These are phyloP conservation scores for Cruciata laevipes DNA, from an alignment of 257 asterid genomes.

Conservation along the genomic window DNA sequence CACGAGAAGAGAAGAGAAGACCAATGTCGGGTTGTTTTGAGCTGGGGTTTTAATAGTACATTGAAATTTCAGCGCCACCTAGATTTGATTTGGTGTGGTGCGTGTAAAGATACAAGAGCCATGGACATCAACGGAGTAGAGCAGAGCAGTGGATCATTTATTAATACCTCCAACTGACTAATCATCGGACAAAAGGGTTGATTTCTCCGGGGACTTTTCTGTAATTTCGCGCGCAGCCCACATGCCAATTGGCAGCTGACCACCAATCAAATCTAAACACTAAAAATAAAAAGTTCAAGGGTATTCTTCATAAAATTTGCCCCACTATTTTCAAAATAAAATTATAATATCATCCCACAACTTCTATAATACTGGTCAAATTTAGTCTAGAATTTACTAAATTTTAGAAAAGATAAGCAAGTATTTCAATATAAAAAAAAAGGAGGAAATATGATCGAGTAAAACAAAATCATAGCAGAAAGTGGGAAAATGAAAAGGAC, in stretches of 20 bases:
- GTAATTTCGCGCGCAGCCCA: not conserved
- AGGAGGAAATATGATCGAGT: too few relatives aligned
- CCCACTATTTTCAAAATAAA: too few relatives aligned
- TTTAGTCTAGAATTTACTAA: too few relatives aligned
- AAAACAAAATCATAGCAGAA: too few relatives aligned
- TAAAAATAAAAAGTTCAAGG: too few relatives aligned
- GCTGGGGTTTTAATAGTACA: conserved; percentile 12
- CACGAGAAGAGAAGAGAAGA: not conserved
- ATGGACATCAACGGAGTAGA: not conserved
- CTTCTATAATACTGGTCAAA: too few relatives aligned
- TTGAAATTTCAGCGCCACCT: not conserved
- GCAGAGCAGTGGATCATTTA: not conserved
- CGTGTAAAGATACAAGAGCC: not conserved
- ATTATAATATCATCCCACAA: too few relatives aligned
- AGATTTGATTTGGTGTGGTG: conserved; percentile 1
- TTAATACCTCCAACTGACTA: not conserved
- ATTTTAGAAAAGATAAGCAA: too few relatives aligned
- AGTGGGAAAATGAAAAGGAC: not conserved
- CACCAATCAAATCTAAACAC: not conserved
- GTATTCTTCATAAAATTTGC: too few relatives aligned
- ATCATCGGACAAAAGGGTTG: conserved; percentile 3
- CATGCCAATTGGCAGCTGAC: not conserved
- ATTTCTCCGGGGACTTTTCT: not conserved
- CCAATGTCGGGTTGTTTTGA: conserved; percentile 13
- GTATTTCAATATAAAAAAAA: too few relatives aligned